Conservation (phyloP, 768 basidiomycete species). For the Phaffia australis region DNA sequence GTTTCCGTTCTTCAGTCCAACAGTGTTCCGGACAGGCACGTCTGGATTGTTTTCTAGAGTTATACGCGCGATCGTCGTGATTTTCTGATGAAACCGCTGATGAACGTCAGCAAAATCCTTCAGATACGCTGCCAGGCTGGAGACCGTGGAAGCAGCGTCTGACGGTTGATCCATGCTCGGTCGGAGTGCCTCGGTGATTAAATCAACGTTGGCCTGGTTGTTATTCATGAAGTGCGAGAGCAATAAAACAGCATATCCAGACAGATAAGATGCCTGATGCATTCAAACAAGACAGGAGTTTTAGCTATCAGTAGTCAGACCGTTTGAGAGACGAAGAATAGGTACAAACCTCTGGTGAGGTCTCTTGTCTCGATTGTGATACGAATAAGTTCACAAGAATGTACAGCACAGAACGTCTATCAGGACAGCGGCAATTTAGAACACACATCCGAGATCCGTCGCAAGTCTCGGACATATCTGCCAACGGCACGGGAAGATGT, state of each 20-base stretch:
- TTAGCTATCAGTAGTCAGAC: neutral
- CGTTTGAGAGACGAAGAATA: neutral
- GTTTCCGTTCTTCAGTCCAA: too few relatives aligned
- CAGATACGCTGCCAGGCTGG: neutral
- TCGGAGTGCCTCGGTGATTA: conserved; percentile 19
- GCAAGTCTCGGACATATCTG: conserved; percentile 1
- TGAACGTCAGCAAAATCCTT: conserved; percentile 22
- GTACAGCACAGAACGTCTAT: conserved; percentile 3
- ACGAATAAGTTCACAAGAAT: conserved; percentile 9
- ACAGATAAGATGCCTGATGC: conserved; percentile 21
- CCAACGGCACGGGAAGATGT: neutral
- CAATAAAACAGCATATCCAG: conserved; percentile 19
- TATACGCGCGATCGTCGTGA: neutral
- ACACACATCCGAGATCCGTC: conserved; percentile 5
- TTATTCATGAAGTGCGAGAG: conserved; percentile 18
- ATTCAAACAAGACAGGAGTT: neutral
- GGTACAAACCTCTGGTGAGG: conserved; percentile 7
- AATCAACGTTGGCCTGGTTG: conserved; percentile 3
- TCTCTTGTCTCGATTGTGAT: neutral
- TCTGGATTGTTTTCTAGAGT: too few relatives aligned
- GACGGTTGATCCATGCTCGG: neutral
- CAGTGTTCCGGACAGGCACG: too few relatives aligned
- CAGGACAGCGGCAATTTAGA: conserved; percentile 13
- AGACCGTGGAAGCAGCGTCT: neutral
- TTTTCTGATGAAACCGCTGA: conserved; percentile 21